These are phyloP conservation scores for Xanthoparmelia taractica DNA, from an alignment of 495 filamentous ascomycete genomes.

Conservation along the genomic window DNA sequence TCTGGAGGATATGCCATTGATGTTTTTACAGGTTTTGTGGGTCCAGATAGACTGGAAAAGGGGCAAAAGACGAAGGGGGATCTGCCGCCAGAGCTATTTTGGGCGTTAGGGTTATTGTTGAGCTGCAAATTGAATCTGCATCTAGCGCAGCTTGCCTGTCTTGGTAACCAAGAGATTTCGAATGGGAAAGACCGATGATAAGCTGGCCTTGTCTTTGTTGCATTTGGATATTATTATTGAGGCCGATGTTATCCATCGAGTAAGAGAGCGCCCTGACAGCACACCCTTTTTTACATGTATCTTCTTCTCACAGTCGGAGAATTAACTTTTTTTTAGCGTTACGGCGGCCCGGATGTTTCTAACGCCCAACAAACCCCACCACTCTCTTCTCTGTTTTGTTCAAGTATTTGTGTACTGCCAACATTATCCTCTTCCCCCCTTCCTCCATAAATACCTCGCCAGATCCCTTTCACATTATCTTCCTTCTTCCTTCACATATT, in stretches of 20 bases:
- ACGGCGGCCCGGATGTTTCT: neutral
- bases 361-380: constrained; percentile 2
- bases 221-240: neutral
- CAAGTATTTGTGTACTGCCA: neutral
- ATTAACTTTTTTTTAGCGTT: neutral
- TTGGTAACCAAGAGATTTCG: neutral
- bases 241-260: neutral
- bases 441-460: neutral
- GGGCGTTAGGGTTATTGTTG: neutral
- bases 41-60: neutral
- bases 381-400: neutral
- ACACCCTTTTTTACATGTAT: too few species aligned
- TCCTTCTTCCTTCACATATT: neutral
- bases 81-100: constrained; percentile 1
- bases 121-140: constrained; percentile 2
- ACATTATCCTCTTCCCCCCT: neutral
- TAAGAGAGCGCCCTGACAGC: neutral
- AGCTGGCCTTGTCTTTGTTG: neutral
- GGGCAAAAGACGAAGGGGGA: neutral
- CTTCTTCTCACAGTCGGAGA: neutral
- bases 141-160: neutral
- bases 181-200: neutral
- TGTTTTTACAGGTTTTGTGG: neutral
- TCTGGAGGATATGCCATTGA: neutral
- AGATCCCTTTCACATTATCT: neutral